phyloP scores from a whole-genome alignment of 768 basidiomycete species.

The Goffeauzyma gilvescens region DNA sequence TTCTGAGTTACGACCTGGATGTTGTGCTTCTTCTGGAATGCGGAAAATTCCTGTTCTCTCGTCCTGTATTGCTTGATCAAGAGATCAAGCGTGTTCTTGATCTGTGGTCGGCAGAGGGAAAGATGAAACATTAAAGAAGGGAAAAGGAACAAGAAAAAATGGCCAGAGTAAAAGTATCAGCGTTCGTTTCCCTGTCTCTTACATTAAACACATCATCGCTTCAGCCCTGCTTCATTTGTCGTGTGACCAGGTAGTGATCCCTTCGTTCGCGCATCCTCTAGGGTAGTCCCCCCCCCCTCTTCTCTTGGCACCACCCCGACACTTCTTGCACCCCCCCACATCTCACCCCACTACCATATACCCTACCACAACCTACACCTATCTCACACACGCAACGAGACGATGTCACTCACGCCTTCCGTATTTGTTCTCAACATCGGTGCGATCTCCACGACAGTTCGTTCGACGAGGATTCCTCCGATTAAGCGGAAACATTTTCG shows the following conservation, averaged over 20 bases:
- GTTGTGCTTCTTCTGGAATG: conserved; percentile 28
- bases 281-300: no score
- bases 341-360: conserved; percentile 14
- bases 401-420: conserved; percentile 48
- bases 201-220: no score
- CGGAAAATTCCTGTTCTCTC: conserved; percentile 28
- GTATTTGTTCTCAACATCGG: conserved; percentile 76
- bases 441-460: conserved; percentile 84
- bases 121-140: not conserved
- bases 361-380: no score
- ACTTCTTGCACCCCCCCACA: no score
- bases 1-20: conserved; percentile 43
- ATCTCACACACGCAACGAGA: no score
- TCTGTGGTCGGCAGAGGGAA: conserved; percentile 36
- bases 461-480: conserved; percentile 84
- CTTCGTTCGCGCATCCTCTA: no score
- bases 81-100: conserved; percentile 56
- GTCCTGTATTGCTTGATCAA: conserved; percentile 69
- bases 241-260: no score
- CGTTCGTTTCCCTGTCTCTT: no score
- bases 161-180: no score
- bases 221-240: no score
- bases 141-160: no score
- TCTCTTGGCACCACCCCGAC: no score
- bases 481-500: conserved; percentile 93